Conservation (phyloP, 1,139 yeast genomes). For the Geotrichum fermentans region DNA sequence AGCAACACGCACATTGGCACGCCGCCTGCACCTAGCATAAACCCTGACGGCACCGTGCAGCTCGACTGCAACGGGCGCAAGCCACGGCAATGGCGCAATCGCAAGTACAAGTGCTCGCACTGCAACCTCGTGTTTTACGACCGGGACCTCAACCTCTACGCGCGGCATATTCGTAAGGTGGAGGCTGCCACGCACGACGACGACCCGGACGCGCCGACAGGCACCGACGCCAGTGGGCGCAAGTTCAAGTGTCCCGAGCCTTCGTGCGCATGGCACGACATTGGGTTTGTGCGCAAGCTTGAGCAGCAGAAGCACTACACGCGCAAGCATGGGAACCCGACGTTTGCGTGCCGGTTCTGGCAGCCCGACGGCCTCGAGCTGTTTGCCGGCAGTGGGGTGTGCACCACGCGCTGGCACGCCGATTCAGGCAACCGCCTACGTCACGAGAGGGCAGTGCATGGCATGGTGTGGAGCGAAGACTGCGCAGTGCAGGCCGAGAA, state of each 20-base stretch:
- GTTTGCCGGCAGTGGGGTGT: slow-evolving; percentile 29
- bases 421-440: slow-evolving; percentile 32
- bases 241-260: slow-evolving; percentile 31
- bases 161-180: slow-evolving; percentile 27
- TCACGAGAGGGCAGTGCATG: slow-evolving; percentile 33
- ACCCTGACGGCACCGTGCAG: slow-evolving; percentile 15
- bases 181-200: slow-evolving; percentile 23
- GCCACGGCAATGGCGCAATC: slow-evolving; percentile 31
- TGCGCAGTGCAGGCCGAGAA: not conserved
- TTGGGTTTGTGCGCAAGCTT: slow-evolving; percentile 33
- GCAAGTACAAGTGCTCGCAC: slow-evolving; percentile 32
- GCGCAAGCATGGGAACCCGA: slow-evolving; percentile 32
- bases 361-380: slow-evolving; percentile 27
- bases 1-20: not conserved
- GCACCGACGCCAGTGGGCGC: slow-evolving; percentile 25
- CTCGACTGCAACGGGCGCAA: slow-evolving; percentile 32
- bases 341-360: slow-evolving; percentile 33
- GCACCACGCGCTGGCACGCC: slow-evolving; percentile 34
- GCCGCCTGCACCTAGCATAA: slow-evolving; percentile 15
- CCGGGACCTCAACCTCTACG: slow-evolving; percentile 28
- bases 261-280: slow-evolving; percentile 30
- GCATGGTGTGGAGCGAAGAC: slow-evolving; percentile 14
- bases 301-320: slow-evolving; percentile 32
- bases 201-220: not conserved
- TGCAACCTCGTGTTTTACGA: slow-evolving; percentile 29